A percentile compares a stretch with the other conserved stretches of the same genome.
Conservation (phyloP, 2,329 filamentous ascomycete genomes). For the Apiospora sp. region DNA sequence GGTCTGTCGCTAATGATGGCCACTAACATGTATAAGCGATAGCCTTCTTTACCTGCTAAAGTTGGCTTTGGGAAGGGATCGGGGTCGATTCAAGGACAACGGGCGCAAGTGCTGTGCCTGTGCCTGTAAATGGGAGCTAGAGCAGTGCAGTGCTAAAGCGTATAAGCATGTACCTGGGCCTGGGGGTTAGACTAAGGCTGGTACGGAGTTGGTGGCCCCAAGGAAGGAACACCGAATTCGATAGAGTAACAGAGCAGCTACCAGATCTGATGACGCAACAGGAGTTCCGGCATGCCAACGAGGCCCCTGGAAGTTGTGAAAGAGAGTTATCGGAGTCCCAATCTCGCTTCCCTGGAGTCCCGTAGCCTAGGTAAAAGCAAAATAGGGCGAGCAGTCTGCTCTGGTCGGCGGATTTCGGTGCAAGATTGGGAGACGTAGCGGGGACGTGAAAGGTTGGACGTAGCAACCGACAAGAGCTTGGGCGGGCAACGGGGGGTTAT, state of each 20-base stretch:
- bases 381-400: neutral
- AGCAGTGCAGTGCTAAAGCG: neutral
- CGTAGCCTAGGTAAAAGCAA: neutral
- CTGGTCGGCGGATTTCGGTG: neutral
- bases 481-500: neutral
- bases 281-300: neutral
- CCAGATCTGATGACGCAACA: neutral
- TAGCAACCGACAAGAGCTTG: conserved; percentile 6
- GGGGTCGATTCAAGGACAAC: conserved; percentile 4
- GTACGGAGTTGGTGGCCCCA: neutral
- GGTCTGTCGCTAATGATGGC: neutral
- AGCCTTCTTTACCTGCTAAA: neutral
- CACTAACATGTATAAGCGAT: neutral
- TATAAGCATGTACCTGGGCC: neutral
- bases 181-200: neutral
- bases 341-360: neutral
- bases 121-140: neutral
- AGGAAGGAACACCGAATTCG: neutral
- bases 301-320: neutral
- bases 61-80: neutral
- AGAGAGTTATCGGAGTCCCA: neutral
- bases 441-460: neutral
- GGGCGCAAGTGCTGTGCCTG: conserved; percentile 3
- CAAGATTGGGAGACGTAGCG: neutral
- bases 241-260: neutral